Evolutionary conservation across 768 basidiomycete genomes (phyloP), one percentile per base, ranked within the genome.

Genomic region (Leccinum longicurvipes): DNA sequence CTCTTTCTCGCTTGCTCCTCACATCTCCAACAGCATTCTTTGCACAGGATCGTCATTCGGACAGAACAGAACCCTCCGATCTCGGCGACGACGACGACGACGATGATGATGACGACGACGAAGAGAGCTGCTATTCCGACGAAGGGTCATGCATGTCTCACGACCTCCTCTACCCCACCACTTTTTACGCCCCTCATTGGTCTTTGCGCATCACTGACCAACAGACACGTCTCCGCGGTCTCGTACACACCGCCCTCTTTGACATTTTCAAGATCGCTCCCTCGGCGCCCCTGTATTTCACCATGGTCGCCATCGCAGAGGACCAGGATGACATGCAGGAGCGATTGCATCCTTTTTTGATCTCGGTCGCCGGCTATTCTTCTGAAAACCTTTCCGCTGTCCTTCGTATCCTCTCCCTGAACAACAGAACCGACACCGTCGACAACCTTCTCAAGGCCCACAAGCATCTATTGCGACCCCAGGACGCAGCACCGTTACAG

Each of bases 401-500:
- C 0, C 74, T 89, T 11, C 77, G 79, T 3, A 82, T 87, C 55
- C 67, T 80, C 62, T 66, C 77, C 4, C 39, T 64, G 4, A 74
- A 77, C 41, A 62, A 67, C 60, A 62, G 79, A 31, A 56, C 69
- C 6, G 63, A 67, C 0, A 62, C 61, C 27, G 68, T 86, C 58
- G 47, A 73, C 41, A 32, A 54, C 0, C 75, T 86, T 10, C 78
- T 87, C 49, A 65, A 74, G 19, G 54, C 71, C 0, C 71, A 87
- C 61, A 67, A 72, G 1, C 75, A 84, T 50, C 80, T 87, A 44
- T 73, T 88, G n/a, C 84, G 85, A 4, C 78, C 85, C 1, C 79
- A 82, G 14, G 85, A 88, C 49, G 71, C 78, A 4, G 29, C 63
- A 2, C 67, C 74, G 0, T 66, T 84, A 19, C 84, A 83, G 54